Base-by-base conservation (phyloP, 2,329 filamentous ascomycete genomes). In the Coniochaeta sp. region DNA sequence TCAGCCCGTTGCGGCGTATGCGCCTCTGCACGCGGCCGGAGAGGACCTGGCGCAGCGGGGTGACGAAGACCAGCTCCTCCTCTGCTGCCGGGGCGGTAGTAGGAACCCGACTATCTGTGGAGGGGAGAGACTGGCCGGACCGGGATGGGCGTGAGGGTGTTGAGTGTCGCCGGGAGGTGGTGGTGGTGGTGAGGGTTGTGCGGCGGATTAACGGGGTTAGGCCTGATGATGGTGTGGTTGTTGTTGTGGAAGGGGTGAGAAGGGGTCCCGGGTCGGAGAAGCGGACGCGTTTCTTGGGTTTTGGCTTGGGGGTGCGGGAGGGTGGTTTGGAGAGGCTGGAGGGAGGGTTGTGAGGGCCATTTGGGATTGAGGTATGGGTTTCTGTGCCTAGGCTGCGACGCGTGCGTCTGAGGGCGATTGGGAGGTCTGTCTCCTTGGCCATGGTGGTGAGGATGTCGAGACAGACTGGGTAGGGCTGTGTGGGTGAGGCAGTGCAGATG, bases 121-220 rank as follows among this genome's bases (percentile, higher is more conserved):
- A n/a, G n/a, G 36, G 55, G 26, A 6, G 55, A 24, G 22, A 24
- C 8, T n/a, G n/a, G 24, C 55, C 55, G 24, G 50, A 1, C 54
- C 54, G 33, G 2, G 54, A 16, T 16, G 52, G 11, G 26, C 63
- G 65, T 1, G 69, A 64, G 1, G 80, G 77, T 0, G 77, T 76
- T 0, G 81, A 82, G 58, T 77, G 76, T 24, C 81, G 77, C 6
- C 80, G 60, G 68, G 70, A 67, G 64, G 57, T 61, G 33, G 86
- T 74, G 1, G 76, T 77, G 0, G 84, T 77, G 64, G 57, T 61
- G 33, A 86, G 74, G 1, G 76, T 77, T 0, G 84, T 77, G 22
- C 82, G 79, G 40, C 76, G 75, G 50, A 87, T 72, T 73, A 85
- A 81, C 1, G 85, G 84, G 1, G 85, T 87, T 31, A 87, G 70